Base-by-base conservation (phyloP, 495 filamentous ascomycete species). In the Margaritispora aquatica region DNA sequence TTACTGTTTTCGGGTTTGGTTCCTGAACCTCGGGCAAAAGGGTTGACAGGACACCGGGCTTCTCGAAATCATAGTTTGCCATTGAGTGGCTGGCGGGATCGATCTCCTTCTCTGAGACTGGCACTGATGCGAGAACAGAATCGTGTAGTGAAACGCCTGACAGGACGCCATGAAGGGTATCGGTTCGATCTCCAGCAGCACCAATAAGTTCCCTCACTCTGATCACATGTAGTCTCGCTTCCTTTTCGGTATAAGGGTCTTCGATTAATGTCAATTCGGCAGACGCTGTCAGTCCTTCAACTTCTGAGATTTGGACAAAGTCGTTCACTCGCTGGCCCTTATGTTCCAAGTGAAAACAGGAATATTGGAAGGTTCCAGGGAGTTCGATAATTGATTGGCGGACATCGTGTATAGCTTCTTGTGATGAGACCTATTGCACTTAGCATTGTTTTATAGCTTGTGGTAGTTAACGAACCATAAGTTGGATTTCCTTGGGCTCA, bases 231-330 rank as follows among this genome's bases (percentile, higher is more conserved):
- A 97, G 86, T 60, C 95, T 86, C 51, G 95, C 93, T 73, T 97
- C 94, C 78, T 96, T 97, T 76, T 97, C 95, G 23, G 90, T 99
- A 71, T 99, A 99, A 19, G 95, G 89, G 68, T 99, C 95, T 73
- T 97, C 90, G 44, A 97, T 84, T 59, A 99, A 75, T 31, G 78
- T 80, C 38, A 97, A 77, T 69, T 89, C 85, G 11, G 91, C 86
- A 55, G 87, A 85, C 9, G 84, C 74, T 36, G 79, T 80, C 27
- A 97, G 79, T 46, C 79, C 92, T n/a, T 84, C 77, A 21, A 97
- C 88, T 70, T 97, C 95, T 24, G 92, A 94, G 47, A 99, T 77
- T 74, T 96, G 90, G 57, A 93, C 77, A 63, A 92, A 97, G 74
- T 99, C 95, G 70, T 97, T 97, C 77, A 97, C 87, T 46, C 88